phyloP scores from a whole-genome alignment of 164 flowering plant species.

The Macadamia tetraphylla region DNA sequence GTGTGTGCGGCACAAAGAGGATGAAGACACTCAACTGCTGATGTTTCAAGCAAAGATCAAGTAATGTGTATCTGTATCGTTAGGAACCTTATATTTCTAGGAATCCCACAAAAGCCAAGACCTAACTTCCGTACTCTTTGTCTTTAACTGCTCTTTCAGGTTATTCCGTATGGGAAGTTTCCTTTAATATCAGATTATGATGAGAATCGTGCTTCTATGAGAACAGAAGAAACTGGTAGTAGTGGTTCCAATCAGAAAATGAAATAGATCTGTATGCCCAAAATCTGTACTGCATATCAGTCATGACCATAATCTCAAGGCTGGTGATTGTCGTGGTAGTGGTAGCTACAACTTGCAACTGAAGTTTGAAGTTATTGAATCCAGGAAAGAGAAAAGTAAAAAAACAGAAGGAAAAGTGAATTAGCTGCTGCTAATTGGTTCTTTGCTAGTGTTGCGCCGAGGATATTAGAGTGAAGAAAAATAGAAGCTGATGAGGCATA shows the following conservation, averaged over 20 bases:
- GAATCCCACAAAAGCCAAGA: background rate
- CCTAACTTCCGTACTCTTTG: background rate
- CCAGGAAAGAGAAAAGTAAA: background rate
- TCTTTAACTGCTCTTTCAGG: constrained; percentile 18
- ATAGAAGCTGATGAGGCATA: too few relatives aligned
- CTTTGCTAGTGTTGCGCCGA: too few relatives aligned
- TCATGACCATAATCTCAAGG: background rate
- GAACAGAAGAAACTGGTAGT: background rate
- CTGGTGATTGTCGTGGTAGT: too few relatives aligned
- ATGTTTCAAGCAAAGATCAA: constrained; percentile 35
- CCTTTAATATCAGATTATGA: constrained; percentile 3
- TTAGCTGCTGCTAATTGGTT: background rate
- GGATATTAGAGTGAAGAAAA: too few relatives aligned
- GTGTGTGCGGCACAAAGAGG: constrained; percentile 22
- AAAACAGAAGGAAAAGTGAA: background rate
- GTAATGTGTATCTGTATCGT: constrained; percentile 16
- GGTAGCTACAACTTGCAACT: background rate
- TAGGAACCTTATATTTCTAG: background rate
- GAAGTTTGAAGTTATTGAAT: background rate
- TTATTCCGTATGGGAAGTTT: constrained; percentile 29
- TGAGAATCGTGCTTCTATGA: constrained; percentile 3
- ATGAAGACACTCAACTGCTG: constrained; percentile 13
- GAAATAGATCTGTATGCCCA: background rate
- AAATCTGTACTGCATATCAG: background rate
- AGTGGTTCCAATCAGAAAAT: background rate